phyloP scores from a whole-genome alignment of 2,329 filamentous ascomycete species.

The Fusarium keratoplasticum region DNA sequence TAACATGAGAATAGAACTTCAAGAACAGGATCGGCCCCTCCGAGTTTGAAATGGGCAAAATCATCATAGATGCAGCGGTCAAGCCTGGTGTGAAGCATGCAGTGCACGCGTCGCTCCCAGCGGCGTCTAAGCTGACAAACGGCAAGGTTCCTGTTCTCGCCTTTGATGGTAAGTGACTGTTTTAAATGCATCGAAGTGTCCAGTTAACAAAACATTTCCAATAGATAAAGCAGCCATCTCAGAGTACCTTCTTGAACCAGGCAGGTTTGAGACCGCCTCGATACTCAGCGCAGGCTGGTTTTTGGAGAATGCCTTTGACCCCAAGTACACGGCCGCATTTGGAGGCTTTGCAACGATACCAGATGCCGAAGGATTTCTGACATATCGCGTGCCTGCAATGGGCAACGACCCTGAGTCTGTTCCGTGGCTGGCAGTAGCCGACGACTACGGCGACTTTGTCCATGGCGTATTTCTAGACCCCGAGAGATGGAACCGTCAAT shows the following conservation, averaged over 20 bases:
- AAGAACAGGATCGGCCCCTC: background rate
- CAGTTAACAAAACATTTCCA: background rate
- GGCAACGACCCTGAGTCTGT: constrained; percentile 6
- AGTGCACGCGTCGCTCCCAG: background rate
- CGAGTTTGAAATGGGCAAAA: background rate
- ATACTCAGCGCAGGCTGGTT: background rate
- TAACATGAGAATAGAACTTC: background rate
- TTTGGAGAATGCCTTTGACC: background rate
- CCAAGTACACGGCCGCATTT: background rate
- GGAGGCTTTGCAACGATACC: background rate
- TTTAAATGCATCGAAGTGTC: background rate
- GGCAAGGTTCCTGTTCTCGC: background rate
- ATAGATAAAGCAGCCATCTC: background rate
- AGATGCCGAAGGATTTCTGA: background rate
- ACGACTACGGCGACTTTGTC: background rate
- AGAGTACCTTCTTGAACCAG: background rate
- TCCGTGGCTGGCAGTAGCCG: background rate
- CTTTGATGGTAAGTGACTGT: background rate
- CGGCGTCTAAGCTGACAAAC: background rate
- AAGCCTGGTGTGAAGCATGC: background rate
- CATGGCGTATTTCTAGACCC: constrained; percentile 3
- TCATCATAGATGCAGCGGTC: background rate
- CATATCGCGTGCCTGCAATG: background rate
- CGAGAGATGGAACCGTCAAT: background rate
- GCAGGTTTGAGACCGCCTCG: background rate